These are phyloP conservation scores for Populus euphratica DNA, from an alignment of 345 rosid genomes.

Conservation along the genomic window DNA sequence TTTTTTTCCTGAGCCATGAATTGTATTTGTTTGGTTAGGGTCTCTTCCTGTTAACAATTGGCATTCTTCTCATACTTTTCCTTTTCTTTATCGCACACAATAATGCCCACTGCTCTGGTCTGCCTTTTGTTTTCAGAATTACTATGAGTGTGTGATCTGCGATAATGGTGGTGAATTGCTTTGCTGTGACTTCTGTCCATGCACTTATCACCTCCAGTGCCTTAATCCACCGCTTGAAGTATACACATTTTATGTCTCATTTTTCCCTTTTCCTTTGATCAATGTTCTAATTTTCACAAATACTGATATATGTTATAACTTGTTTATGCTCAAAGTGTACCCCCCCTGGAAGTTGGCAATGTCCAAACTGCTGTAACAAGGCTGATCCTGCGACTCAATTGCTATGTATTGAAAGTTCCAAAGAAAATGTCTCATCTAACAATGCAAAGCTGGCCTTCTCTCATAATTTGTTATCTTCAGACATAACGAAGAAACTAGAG, in stretches of 20 bases:
- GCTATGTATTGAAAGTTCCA: neutral
- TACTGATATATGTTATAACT: neutral
- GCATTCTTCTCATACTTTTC: too few species aligned
- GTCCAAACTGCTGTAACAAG: constrained; percentile 4
- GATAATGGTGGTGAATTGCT: constrained; percentile 8
- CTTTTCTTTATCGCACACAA: neutral
- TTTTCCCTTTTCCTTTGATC: neutral
- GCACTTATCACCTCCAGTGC: constrained; percentile 13
- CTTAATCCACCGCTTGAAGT: constrained; percentile 11
- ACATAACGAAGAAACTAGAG: too few species aligned
- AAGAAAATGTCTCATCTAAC: neutral
- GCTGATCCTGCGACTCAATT: neutral
- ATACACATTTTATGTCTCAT: neutral
- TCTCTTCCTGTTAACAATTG: too few species aligned
- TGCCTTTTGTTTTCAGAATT: constrained; percentile 2
- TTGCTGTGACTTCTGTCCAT: constrained; percentile 15
- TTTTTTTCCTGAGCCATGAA: too few species aligned
- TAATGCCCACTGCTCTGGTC: neutral
- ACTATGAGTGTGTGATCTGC: constrained; percentile 7
- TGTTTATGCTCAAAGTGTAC: neutral
- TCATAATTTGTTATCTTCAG: neutral
- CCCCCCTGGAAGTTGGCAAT: constrained; percentile 14
- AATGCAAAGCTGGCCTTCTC: neutral
- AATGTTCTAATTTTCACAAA: neutral
- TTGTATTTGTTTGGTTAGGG: too few species aligned